phyloP scores from a whole-genome alignment of 2,329 filamentous ascomycete genomes.

The Periglandula ipomoeae region DNA sequence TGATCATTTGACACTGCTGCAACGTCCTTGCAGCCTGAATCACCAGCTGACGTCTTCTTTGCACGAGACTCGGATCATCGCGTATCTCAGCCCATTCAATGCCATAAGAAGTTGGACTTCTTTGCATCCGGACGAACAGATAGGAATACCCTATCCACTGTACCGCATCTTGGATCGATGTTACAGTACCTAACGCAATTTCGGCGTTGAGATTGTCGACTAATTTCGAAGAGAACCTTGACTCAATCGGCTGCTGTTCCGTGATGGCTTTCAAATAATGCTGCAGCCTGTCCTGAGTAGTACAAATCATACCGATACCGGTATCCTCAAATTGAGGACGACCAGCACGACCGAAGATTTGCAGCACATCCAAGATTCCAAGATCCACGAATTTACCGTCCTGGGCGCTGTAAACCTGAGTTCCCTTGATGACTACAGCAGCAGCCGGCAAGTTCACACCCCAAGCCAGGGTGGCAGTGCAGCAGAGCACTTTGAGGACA shows the following conservation, averaged over 20 bases:
- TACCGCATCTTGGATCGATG: slow-evolving; percentile 84
- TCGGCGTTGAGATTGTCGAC: slow-evolving; percentile 97
- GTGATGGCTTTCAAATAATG: slow-evolving; percentile 93
- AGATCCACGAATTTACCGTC: slow-evolving; percentile 95
- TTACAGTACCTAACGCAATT: slow-evolving; percentile 87
- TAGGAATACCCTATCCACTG: slow-evolving; percentile 98
- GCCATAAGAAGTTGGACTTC: slow-evolving; percentile 83
- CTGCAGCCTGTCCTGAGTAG: slow-evolving; percentile 82
- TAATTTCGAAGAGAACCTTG: slow-evolving; percentile 85
- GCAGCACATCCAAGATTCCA: slow-evolving; percentile 90
- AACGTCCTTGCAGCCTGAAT: slow-evolving; percentile 81
- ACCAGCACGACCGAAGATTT: slow-evolving; percentile 97
- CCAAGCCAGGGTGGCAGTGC: slow-evolving; percentile 96
- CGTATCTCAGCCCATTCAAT: slow-evolving; percentile 89
- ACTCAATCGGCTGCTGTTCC: slow-evolving; percentile 93
- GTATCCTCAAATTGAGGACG: slow-evolving; percentile 96
- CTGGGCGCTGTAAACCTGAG: slow-evolving; percentile 91
- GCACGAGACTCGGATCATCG: slow-evolving; percentile 81
- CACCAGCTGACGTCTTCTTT: slow-evolving; percentile 74
- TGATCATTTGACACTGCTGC: slow-evolving; percentile 96
- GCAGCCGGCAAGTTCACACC: slow-evolving; percentile 97
- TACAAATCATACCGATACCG: slow-evolving; percentile 97
- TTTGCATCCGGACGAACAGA: slow-evolving; percentile 91
- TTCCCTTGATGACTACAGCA: slow-evolving; percentile 96
- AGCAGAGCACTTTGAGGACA: slow-evolving; percentile 94